phyloP scores from a whole-genome alignment of 257 asterid species.

The Osmanthus fragrans region DNA sequence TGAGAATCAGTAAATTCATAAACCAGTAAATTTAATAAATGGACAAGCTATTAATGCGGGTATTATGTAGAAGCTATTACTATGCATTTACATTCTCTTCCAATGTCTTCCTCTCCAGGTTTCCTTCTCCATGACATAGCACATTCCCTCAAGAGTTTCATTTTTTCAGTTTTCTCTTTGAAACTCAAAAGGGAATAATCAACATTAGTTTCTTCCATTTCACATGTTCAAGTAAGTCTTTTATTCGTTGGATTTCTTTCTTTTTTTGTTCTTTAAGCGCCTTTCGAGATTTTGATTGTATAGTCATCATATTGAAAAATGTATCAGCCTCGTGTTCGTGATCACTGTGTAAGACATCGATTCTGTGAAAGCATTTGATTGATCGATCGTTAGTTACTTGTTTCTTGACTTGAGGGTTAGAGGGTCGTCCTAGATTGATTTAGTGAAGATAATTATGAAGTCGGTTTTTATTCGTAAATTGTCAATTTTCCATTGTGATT shows the following conservation, averaged over 20 bases:
- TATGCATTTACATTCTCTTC: constrained; percentile 20
- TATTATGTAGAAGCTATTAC: constrained; percentile 39
- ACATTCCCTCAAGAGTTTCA: constrained; percentile 25
- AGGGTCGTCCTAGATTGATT: neutral
- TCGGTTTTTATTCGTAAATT: neutral
- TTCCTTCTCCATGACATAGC: constrained; percentile 3
- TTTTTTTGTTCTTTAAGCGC: neutral
- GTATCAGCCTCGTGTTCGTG: neutral
- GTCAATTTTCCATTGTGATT: constrained; percentile 1
- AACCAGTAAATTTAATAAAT: constrained; percentile 17
- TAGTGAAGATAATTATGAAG: neutral
- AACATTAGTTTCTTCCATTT: constrained; percentile 22
- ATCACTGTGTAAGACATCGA: neutral
- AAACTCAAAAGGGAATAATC: constrained; percentile 29
- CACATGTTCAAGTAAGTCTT: constrained; percentile 25
- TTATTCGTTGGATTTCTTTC: neutral
- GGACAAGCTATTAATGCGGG: constrained; percentile 43
- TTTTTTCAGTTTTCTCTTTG: neutral
- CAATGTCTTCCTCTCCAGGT: constrained; percentile 10
- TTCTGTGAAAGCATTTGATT: no score
- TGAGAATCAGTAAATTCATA: neutral
- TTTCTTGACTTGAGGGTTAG: neutral
- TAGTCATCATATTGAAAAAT: neutral
- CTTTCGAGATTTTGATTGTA: neutral
- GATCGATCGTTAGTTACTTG: neutral